Percentiles rank a stretch among this genome's conserved stretches.
These are phyloP conservation scores for Debaryomyces coudertii DNA, from an alignment of 1,139 yeast species.

Conservation along the genomic window DNA sequence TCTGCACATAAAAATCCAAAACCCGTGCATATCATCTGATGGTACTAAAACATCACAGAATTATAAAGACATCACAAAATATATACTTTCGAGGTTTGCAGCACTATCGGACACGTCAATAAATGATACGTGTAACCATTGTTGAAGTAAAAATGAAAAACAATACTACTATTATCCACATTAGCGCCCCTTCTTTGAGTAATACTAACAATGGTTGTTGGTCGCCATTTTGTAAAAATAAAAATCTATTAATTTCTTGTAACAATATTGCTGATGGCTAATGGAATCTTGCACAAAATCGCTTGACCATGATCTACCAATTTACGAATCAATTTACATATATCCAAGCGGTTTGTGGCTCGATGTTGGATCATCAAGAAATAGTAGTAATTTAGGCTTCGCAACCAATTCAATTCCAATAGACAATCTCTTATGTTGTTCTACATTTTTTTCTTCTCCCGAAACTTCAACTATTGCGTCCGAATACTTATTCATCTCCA, in stretches of 20 bases:
- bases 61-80: conserved; percentile 33
- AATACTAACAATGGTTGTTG: conserved; percentile 30
- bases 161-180: conserved; percentile 47
- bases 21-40: conserved; percentile 33
- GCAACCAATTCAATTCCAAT: conserved; percentile 45
- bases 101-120: conserved; percentile 44
- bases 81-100: conserved; percentile 31
- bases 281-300: conserved; percentile 46
- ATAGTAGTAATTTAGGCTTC: conserved; percentile 38
- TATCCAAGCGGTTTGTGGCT: conserved; percentile 49
- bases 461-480: conserved; percentile 45
- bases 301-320: conserved; percentile 49
- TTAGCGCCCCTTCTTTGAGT: conserved; percentile 44
- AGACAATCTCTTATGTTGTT: conserved; percentile 41
- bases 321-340: conserved; percentile 44
- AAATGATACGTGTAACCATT: conserved; percentile 44
- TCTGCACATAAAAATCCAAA: conserved; percentile 43
- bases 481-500: conserved; percentile 39
- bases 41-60: conserved; percentile 40
- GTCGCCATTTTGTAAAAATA: conserved; percentile 61
- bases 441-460: conserved; percentile 45
- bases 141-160: conserved; percentile 39
- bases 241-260: conserved; percentile 40
- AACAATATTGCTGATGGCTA: conserved; percentile 46
- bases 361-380: conserved; percentile 42